Evolutionary conservation across 2,329 filamentous ascomycete genomes (phyloP), one percentile per base, ranked within the genome.

Genomic region (Colletotrichum neosansevieriae): DNA sequence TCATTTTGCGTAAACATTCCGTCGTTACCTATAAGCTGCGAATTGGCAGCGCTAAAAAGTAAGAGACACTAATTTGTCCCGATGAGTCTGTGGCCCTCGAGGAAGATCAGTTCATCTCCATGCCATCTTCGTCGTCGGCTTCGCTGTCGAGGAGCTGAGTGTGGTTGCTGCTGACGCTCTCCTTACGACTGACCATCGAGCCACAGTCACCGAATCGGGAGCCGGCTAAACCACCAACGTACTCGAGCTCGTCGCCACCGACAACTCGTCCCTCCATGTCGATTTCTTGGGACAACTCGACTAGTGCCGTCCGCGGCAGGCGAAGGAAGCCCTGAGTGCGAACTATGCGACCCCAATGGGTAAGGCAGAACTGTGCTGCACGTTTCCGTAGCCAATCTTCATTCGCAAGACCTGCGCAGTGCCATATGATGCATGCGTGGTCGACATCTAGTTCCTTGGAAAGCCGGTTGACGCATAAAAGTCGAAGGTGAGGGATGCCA

Each of bases 401-500:
- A 73, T 91, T 93, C 15, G 96, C 95, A 13, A 95, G 89, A 7
- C 91, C 92, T 2, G 96, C 94, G 72, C 94, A 94, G 79, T 98
- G 94, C 94, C 97, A 99, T 64, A 97, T 94, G 73, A 97, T 91
- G 71, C 96, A 97, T 3, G 95, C 95, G 76, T 98, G 94, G 69
- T 97, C 93, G 44, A 98, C 92, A 76, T 98, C 95, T 3, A 99
- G 87, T 76, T 99, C 96, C 70, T 93, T 92, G 63, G 92, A 91
- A 3, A 99, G 86, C 9, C 96, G 89, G 76, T 97, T 95, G 62
- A 98, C 92, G 77, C 95, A 98, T 1, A 98, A 86, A 7, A 97
- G 87, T 19, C 95, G 92, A 24, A 99, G 88, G 73, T 96, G 94
- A 1, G 94, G 94, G 82, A 99, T 97, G 76, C 98, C 95, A 81